Conservation (phyloP, 441 rosid species). For the Cnidoscolus chayamansa region DNA sequence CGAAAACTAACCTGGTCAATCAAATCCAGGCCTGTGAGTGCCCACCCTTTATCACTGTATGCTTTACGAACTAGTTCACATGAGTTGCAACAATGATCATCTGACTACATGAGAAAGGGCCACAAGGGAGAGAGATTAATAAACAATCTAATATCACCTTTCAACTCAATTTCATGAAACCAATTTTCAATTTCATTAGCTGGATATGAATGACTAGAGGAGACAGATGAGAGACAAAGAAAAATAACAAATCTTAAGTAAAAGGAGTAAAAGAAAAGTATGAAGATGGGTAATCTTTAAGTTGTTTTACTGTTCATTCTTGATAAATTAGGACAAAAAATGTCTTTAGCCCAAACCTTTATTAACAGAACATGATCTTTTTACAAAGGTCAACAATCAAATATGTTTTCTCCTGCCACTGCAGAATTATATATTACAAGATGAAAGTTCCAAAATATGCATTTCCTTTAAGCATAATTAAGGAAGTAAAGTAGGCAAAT, state of each 20-base stretch:
- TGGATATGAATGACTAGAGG: neutral
- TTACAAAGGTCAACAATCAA: neutral
- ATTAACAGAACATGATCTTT: neutral
- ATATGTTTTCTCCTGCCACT: neutral
- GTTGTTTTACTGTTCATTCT: neutral
- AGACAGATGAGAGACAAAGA: neutral
- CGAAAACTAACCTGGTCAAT: conserved; percentile 70
- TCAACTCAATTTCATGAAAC: neutral
- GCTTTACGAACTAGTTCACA: conserved; percentile 98
- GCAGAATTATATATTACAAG: neutral
- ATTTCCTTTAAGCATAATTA: neutral
- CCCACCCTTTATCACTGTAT: conserved; percentile 93
- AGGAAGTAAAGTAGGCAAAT: neutral
- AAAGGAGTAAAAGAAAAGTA: neutral
- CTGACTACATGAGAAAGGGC: conserved; percentile 43
- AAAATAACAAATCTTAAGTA: neutral
- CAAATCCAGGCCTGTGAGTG: conserved; percentile 56
- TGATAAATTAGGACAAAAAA: neutral
- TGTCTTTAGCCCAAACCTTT: neutral
- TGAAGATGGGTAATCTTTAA: neutral
- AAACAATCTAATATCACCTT: neutral
- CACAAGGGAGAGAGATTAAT: conserved; percentile 1
- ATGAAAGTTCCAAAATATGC: neutral
- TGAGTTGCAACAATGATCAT: conserved; percentile 84
- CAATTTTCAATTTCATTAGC: neutral